Conservation (phyloP, 257 asterid species). For the Ballota nigra region DNA sequence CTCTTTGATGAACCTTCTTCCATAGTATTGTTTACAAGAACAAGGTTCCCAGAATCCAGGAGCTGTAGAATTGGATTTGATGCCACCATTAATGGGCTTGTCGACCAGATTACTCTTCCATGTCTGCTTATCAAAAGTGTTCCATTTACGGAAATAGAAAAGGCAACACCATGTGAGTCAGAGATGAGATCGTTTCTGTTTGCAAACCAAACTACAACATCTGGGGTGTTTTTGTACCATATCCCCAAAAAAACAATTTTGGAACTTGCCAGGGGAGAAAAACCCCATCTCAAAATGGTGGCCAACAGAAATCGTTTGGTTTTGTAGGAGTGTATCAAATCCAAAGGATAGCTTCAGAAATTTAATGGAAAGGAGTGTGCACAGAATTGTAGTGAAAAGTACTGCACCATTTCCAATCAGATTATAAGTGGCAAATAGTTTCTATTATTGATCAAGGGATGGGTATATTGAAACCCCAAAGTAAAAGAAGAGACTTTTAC, state of each 20-base stretch:
- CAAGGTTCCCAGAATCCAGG: not conserved
- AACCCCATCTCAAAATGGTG: not conserved
- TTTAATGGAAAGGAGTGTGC: not conserved
- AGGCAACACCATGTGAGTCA: not conserved
- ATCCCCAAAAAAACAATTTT: not conserved
- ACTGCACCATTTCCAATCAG: not conserved
- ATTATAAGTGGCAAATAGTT: no score
- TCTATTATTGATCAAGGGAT: no score
- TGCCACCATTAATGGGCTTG: not conserved
- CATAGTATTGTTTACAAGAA: not conserved
- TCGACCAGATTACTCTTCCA: not conserved
- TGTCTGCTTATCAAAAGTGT: not conserved
- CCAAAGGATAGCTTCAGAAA: not conserved
- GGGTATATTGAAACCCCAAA: no score
- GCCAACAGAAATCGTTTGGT: not conserved
- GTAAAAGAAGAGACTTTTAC: no score
- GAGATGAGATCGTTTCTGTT: not conserved
- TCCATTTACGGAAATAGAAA: not conserved
- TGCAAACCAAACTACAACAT: not conserved
- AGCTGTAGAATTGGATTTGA: not conserved
- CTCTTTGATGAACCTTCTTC: no score
- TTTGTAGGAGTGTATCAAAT: not conserved
- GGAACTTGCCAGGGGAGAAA: not conserved
- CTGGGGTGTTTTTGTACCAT: not conserved
- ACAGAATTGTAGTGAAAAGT: not conserved